Percentiles rank a stretch among this genome's conserved stretches.
Conservation (phyloP, 208 protist species). For the Phytomonas sp. region DNA sequence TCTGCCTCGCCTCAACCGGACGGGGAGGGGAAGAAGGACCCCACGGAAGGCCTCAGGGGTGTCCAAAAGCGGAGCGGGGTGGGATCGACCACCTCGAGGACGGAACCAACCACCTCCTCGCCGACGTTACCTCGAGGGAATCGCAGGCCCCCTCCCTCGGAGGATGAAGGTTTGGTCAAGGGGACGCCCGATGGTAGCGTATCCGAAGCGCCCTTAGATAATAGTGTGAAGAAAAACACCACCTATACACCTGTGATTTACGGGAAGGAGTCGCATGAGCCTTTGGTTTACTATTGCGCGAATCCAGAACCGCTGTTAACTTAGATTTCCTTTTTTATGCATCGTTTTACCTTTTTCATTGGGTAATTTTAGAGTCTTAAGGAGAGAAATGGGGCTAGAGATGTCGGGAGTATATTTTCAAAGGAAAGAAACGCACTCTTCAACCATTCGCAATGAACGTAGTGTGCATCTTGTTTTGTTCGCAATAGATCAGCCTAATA, state of each 20-base stretch:
- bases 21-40: neutral
- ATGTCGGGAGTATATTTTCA: neutral
- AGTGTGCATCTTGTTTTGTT: neutral
- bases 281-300: conserved; percentile 73
- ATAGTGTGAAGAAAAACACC: neutral
- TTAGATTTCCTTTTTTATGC: conserved; percentile 9
- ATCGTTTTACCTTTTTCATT: conserved; percentile 10
- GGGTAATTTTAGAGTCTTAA: neutral
- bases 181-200: neutral
- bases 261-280: conserved; percentile 21
- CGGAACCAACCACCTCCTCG: neutral
- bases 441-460: neutral
- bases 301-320: conserved; percentile 26
- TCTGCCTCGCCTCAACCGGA: neutral
- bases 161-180: neutral
- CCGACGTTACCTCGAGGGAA: neutral
- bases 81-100: neutral
- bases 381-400: neutral
- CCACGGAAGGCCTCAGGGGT: neutral
- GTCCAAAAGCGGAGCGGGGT: too few species aligned
- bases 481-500: neutral
- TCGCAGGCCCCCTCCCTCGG: neutral
- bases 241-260: neutral
- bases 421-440: neutral
- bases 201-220: neutral